Base-by-base conservation (phyloP, 169 alveolate species). In the Plasmodium falciparum region DNA sequence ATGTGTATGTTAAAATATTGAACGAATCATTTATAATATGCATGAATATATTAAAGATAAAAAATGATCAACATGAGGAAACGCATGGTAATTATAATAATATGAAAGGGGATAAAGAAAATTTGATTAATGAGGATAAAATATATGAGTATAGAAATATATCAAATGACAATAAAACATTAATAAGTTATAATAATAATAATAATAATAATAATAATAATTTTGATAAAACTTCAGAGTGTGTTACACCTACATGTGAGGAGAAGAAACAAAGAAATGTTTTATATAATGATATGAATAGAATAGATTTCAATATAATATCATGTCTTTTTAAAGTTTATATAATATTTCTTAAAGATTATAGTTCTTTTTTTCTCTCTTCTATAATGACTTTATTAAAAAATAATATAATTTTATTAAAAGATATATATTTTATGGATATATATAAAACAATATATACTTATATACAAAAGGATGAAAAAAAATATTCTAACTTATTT, bases 281-380 rank as follows among this genome's bases (percentile, higher is more conserved):
- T 33, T 33, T 33, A 33, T 33, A 33, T 33, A 33, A 33, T 33
- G 43, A 33, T 33, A 33, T 33, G 8, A 33, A 33, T 33, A 33
- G 43, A 33, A 33, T 33, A 33, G 43, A 33, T 33, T 0, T 33
- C 43, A 73, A 29, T 29, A 73, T 54, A 2, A 39, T 73, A 26
- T 67, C 70, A 43, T 39, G 73, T 26, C 74, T 80, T 11, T 69
- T 43, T 62, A 69, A 62, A 43, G 80, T 80, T n/a, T 80, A 80
- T 49, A 43, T 43, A 12, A 61, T 67, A 26, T 80, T 80, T 15
- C 63, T 67, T 24, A 62, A 80, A 56, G 83, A 80, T 15, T 80
- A 80, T 39, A 15, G 73, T 17, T 47, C 8, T 11, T 47, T 56
- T 43, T 80, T 80, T 61, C 20, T 67, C 2, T 69, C 73, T 20